Base-by-base conservation (phyloP, 805 yeast genomes). In the Candida coquimbonensis region DNA sequence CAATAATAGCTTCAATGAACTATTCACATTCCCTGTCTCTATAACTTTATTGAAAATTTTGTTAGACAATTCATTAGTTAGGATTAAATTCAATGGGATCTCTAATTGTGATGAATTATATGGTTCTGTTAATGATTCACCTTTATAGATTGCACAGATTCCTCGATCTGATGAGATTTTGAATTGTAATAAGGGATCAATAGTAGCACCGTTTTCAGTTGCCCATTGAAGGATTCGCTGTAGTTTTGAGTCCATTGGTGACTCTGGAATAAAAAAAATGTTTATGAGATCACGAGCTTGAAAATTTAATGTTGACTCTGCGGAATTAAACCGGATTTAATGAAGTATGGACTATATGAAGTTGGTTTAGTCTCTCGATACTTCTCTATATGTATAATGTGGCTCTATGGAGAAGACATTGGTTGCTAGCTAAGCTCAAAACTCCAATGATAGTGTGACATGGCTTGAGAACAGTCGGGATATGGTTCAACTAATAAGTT, bases 181-280 rank as follows among this genome's bases (percentile, higher is more conserved):
- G 51, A 77, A 75, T n/a, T 56, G 48, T 1, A 76, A 44, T 3
- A 49, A 51, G 0, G 58, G 55, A 16, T 69, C 66, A 21, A 69
- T 51, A 0, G 40, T 16, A 2, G 68, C 62, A 0, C 78, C 78
- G 44, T 68, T 53, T 0, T 43, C 37, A 7, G 29, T 38, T 0
- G 75, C 76, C 79, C 79, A 72, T 3, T 39, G 16, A 1, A 53
- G 3, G 2, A 51, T n/a, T 4, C 12, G 5, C 6, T 33, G 11
- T 8, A 33, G 21, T 16, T 33, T 33, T 33, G 19, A 33, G 16
- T 33, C 19, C 36, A 33, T 33, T 9, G 34, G 5, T 17, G 19
- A 17, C 19, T 21, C 5, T 4, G 4, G 24, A 21, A 3, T 17
- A 3, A 3, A 17, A 17, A 17, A 17, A 17, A 17, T 17, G 19